Evolutionary conservation across 2,329 filamentous ascomycete genomes (phyloP), one percentile per base, ranked within the genome.

Genomic region (Diplodia mutila): DNA sequence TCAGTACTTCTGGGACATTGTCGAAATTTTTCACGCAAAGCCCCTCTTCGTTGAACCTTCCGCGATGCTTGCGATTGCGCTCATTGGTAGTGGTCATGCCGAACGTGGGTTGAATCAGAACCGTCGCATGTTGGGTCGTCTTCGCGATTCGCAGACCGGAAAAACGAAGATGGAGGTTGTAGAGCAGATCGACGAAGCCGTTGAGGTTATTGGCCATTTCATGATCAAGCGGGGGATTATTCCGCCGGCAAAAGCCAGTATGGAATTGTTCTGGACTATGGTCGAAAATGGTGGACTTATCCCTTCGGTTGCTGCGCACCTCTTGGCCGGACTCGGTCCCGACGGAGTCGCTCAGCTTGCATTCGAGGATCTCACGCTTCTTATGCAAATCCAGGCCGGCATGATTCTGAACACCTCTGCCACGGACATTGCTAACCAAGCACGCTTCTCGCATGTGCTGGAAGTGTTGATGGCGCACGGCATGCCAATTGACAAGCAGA

Each of bases 131-230:
- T 97, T 97, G 79, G 84, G 90, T 75, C 89, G 91, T 69, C 93
- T 97, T 72, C 90, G 91, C 69, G 86, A 87, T 67, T 83, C 86
- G 25, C 84, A 85, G 61, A 76, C 80, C 23, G 83, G 85, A 67
- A 77, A 80, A 70, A 78, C 79, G 48, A 81, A 80, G 70, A 79
- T 81, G 67, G 87, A 92, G 68, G 79, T 90, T 59, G 83, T 85
- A 37, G 92, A 95, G 73, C 91, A 96, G 80, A 90, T 97, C 69
- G 94, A 97, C 70, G 94, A 97, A 79, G 92, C 90, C 39, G 85
- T 92, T 69, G 90, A 95, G 69, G 91, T 89, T 69, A 84, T 90
- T 70, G 86, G 86, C 66, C 82, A 82, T 59, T 84, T 87, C 73
- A 81, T 89, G 73, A 81, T 84, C 69, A 83, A 85, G 74, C 82